Percentiles rank a stretch among this genome's conserved stretches.
Conservation (phyloP, 2,329 filamentous ascomycete genomes). For the Bipolaris gigantea region DNA sequence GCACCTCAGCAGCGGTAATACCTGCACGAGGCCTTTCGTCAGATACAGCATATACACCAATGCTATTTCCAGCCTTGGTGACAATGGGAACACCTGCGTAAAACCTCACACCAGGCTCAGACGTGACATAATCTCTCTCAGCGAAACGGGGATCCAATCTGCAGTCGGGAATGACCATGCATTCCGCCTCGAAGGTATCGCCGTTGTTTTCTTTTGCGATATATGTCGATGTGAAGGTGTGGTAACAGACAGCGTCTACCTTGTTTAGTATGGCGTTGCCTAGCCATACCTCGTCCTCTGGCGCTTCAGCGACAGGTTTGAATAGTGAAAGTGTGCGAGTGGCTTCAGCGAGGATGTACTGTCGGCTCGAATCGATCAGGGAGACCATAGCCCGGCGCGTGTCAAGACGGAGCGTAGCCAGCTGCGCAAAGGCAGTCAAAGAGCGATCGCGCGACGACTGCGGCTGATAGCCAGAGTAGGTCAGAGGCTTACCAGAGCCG, state of each 20-base stretch:
- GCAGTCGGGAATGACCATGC: conserved; percentile 34
- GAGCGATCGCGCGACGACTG: conserved; percentile 30
- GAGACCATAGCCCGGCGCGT: conserved; percentile 42
- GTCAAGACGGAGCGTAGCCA: conserved; percentile 39
- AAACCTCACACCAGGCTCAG: conserved; percentile 35
- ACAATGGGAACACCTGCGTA: conserved; percentile 39
- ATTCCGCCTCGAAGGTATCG: conserved; percentile 19
- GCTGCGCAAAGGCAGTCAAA: conserved; percentile 43
- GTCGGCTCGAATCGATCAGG: conserved; percentile 41
- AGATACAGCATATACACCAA: conserved; percentile 38
- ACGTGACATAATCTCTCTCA: conserved; percentile 29
- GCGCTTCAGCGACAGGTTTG: conserved; percentile 23
- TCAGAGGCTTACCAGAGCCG: conserved; percentile 29
- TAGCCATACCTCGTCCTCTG: conserved; percentile 35
- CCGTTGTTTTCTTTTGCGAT: conserved; percentile 25
- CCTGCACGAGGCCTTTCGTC: conserved; percentile 34
- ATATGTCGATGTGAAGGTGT: conserved; percentile 33
- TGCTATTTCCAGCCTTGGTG: conserved; percentile 33
- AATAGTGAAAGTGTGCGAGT: conserved; percentile 42
- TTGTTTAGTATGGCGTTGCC: conserved; percentile 37
- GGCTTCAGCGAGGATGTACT: conserved; percentile 47
- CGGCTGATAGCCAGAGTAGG: conserved; percentile 27
- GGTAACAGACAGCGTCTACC: conserved; percentile 34
- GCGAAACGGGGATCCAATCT: conserved; percentile 29
- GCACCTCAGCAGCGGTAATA: conserved; percentile 28